These are phyloP conservation scores for Lentithecium fluviatile DNA, from an alignment of 495 filamentous ascomycete species.

Conservation along the genomic window DNA sequence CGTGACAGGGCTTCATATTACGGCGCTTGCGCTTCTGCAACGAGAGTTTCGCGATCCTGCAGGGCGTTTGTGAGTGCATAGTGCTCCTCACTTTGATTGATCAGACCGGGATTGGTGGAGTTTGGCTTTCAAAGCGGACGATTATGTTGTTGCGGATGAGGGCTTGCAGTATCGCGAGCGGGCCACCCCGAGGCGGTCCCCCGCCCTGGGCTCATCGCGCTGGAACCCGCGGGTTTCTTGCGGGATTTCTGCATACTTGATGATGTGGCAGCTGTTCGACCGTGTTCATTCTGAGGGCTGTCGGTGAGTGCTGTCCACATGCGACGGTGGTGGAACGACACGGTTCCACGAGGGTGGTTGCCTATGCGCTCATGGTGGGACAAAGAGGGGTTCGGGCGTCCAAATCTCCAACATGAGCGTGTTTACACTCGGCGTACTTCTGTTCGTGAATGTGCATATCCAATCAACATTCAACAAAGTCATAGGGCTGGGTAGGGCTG, in stretches of 20 bases:
- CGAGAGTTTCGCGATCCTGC: slow-evolving; percentile 4
- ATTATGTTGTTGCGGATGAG: background rate
- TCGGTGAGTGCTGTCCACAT: slow-evolving; percentile 16
- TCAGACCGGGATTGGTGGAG: slow-evolving; percentile 7
- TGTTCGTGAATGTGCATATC: too few species aligned
- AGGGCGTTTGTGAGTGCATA: slow-evolving; percentile 8
- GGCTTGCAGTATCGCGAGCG: background rate
- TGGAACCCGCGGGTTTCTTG: background rate
- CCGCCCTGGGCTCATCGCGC: slow-evolving; percentile 5
- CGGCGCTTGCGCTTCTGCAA: slow-evolving; percentile 27
- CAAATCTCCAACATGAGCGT: slow-evolving; percentile 9
- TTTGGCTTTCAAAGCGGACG: slow-evolving; percentile 8
- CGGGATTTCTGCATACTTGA: too few species aligned
- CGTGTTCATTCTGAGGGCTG: background rate
- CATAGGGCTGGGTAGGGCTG: slow-evolving; percentile 30
- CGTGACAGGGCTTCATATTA: slow-evolving; percentile 2
- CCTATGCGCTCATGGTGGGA: slow-evolving; percentile 5
- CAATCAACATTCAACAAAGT: slow-evolving; percentile 16
- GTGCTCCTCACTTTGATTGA: background rate
- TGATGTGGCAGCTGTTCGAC: too few species aligned
- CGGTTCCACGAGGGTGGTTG: background rate
- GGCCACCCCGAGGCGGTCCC: slow-evolving; percentile 4
- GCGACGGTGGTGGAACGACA: background rate
- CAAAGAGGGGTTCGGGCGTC: background rate
- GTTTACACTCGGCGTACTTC: too few species aligned